Percentiles rank a stretch among this genome's conserved stretches.
Conservation (phyloP, 441 rosid genomes). For the Populus hybrid region DNA sequence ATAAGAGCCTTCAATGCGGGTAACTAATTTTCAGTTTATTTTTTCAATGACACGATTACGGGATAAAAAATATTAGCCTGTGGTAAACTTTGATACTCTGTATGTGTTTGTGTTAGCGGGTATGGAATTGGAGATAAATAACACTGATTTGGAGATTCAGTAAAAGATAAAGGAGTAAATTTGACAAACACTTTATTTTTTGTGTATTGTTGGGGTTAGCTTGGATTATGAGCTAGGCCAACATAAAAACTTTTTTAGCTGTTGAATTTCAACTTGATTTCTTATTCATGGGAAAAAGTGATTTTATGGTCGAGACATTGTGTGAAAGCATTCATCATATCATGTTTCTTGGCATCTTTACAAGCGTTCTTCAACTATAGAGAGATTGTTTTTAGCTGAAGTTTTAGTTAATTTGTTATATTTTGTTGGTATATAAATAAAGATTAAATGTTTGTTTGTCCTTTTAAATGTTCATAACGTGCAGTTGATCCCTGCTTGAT, state of each 20-base stretch:
- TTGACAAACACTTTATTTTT: not conserved
- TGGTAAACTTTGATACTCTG: not conserved
- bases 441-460: not conserved
- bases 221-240: not conserved
- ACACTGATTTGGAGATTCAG: not conserved
- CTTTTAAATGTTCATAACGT: not conserved
- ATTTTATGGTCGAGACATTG: no score
- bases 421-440: not conserved
- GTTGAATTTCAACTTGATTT: no score
- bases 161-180: not conserved
- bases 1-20: slow-evolving; percentile 69
- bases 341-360: not conserved
- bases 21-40: slow-evolving; percentile 21
- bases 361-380: not conserved
- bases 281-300: no score
- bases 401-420: not conserved
- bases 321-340: no score
- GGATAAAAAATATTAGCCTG: not conserved
- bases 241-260: no score
- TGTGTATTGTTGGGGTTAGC: not conserved
- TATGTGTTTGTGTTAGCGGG: not conserved
- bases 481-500: not conserved
- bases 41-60: not conserved
- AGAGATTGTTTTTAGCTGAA: not conserved
- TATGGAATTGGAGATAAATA: not conserved